These are phyloP conservation scores for Neonectria faginata DNA, from an alignment of 2,329 filamentous ascomycete genomes.

Conservation along the genomic window DNA sequence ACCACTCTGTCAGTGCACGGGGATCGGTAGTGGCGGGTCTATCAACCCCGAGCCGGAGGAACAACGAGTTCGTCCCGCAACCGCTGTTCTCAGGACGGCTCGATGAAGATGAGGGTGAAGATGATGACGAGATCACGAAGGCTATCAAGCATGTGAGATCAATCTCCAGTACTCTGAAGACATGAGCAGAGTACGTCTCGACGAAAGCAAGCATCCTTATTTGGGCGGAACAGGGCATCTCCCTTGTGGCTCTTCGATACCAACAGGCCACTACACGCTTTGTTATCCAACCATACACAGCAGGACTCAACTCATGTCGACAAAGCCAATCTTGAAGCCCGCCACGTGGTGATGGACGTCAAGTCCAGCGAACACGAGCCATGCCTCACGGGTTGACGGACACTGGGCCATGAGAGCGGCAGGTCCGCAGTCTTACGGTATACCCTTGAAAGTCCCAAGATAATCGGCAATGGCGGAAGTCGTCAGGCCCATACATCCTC, in stretches of 20 bases:
- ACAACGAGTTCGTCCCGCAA: slow-evolving; percentile 41
- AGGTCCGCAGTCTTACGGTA: background rate
- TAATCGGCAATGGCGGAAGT: background rate
- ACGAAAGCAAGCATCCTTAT: slow-evolving; percentile 3
- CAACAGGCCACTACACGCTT: background rate
- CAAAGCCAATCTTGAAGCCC: background rate
- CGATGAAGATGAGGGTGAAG: slow-evolving; percentile 39
- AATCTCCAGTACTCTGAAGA: slow-evolving; percentile 47
- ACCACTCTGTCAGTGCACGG: slow-evolving; percentile 17
- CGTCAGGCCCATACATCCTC: background rate
- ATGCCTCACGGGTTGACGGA: background rate
- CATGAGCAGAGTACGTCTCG: slow-evolving; percentile 26
- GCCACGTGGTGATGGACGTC: background rate
- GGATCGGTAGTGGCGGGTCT: slow-evolving; percentile 36
- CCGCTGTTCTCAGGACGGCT: slow-evolving; percentile 44
- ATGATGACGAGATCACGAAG: slow-evolving; percentile 46
- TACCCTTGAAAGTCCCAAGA: background rate
- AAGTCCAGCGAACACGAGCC: background rate
- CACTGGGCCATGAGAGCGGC: slow-evolving; percentile 4
- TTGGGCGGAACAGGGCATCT: background rate
- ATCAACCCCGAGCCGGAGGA: slow-evolving; percentile 39
- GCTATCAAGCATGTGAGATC: slow-evolving; percentile 49
- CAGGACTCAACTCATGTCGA: background rate
- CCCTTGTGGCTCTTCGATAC: background rate
- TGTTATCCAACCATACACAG: background rate